A percentile compares a stretch with the other conserved stretches of the same genome.
Evolutionary conservation across 305 asterid genomes (phyloP).

Genomic region (Solanum aculeatissimum): DNA sequence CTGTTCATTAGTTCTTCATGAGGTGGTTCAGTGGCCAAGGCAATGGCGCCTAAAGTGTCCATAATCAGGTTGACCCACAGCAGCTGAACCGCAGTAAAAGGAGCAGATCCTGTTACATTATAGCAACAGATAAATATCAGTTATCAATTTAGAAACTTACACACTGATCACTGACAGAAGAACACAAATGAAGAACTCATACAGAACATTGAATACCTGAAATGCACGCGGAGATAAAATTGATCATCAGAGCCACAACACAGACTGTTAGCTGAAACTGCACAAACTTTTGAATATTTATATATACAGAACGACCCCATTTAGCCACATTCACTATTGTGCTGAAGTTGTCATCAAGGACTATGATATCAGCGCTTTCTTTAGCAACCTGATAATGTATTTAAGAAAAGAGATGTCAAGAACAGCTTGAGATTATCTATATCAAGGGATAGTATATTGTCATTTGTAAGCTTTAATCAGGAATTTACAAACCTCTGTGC

Average conservation of each 20-base stretch:
- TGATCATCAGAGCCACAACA: constrained; percentile 85
- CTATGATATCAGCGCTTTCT: constrained; percentile 92
- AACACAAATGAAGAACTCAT: background rate
- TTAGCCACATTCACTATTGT: constrained; percentile 86
- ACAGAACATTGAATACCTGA: constrained; percentile 37
- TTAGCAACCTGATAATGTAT: constrained; percentile 65
- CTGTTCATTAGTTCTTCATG: constrained; percentile 83
- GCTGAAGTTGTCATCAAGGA: constrained; percentile 82
- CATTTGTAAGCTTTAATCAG: background rate
- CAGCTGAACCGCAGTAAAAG: constrained; percentile 88
- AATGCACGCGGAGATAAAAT: constrained; percentile 72
- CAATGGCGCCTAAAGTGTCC: constrained; percentile 98
- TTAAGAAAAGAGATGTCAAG: background rate
- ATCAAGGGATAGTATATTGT: background rate
- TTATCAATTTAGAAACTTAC: background rate
- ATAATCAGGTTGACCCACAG: constrained; percentile 96
- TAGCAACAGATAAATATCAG: background rate
- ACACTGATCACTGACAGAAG: background rate
- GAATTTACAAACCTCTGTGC: constrained; percentile 57
- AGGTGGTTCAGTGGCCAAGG: constrained; percentile 95
- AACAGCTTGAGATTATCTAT: background rate
- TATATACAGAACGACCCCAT: constrained; percentile 96
- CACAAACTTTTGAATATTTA: constrained; percentile 93
- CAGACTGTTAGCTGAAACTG: constrained; percentile 91
- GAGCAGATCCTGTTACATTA: constrained; percentile 64